Base-by-base conservation (phyloP, 306 rosid genomes). In the Arachis stenosperma region DNA sequence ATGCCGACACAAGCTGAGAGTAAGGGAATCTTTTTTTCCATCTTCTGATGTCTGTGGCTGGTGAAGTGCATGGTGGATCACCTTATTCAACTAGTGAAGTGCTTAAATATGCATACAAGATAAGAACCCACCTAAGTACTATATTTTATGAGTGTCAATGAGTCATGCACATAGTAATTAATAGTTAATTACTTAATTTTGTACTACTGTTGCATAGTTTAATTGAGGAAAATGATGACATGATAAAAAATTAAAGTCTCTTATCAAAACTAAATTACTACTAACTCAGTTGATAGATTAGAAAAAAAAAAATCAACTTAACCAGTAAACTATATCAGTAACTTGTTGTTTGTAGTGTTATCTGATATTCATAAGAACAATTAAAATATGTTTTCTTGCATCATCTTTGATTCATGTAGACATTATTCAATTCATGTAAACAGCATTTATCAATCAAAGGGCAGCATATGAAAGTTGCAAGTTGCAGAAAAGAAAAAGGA, bases 31-130 rank as follows among this genome's bases (percentile, higher is more conserved):
- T 15, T 53, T 4, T 69, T 39, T 48, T 66, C 71, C 8, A 48
- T 66, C 62, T 39, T 69, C 74, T 39, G 41, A 40, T 69, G 27
- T 54, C 27, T 39, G 52, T 70, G 74, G 64, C 53, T 41, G 54
- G 54, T 12, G 53, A 36, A 33, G 48, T 39, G 58, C 64, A 55
- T 10, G 2, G 22, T 29, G 10, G 41, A 22, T 48, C 54, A 48
- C n/a, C 54, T 11, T 3, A 48, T 48, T 40, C 74, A 69, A 54
- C 41, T 39, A 4, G 22, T 53, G 59, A 46, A 41, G 53, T 22
- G 22, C 30, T 40, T 44, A 69, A 54, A 37, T 29, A 33, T 2
- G 15, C 8, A 57, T 30, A 56, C 61, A 56, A 51, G 27, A 51
- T 5, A 54, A 54, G 59, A 15, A 14, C 2, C 52, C 3, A 11